phyloP scores from a whole-genome alignment of 768 basidiomycete species.

The Pisolithus microcarpus region DNA sequence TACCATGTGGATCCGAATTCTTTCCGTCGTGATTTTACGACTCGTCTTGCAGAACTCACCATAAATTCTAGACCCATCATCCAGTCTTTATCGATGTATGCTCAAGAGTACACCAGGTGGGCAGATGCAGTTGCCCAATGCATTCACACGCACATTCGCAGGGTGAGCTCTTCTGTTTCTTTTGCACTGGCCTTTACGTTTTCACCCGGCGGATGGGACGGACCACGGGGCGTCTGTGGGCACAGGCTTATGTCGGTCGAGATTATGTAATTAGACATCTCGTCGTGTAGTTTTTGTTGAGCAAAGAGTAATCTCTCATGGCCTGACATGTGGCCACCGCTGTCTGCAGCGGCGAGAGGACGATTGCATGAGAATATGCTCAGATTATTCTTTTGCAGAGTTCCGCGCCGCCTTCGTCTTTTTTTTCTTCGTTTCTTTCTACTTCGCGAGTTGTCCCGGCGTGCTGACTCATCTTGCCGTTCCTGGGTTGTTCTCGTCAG shows the following conservation, averaged over 20 bases:
- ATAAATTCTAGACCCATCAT: slow-evolving; percentile 96
- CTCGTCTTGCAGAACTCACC: slow-evolving; percentile 71
- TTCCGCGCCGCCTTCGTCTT: slow-evolving; percentile 27
- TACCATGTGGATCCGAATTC: slow-evolving; percentile 56
- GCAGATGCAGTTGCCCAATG: slow-evolving; percentile 76
- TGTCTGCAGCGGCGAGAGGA: slow-evolving; percentile 27
- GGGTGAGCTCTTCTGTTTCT: slow-evolving; percentile 59
- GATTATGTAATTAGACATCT: slow-evolving; percentile 40
- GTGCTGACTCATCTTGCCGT: slow-evolving; percentile 63
- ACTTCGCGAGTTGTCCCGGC: slow-evolving; percentile 27
- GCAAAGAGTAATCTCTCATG: slow-evolving; percentile 32
- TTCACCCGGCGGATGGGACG: slow-evolving; percentile 22
- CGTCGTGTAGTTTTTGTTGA: slow-evolving; percentile 32
- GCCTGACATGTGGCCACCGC: slow-evolving; percentile 28
- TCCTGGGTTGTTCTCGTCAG: slow-evolving; percentile 39
- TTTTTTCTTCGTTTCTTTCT: slow-evolving; percentile 6
- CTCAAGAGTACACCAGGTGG: slow-evolving; percentile 77
- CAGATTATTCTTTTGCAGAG: background rate
- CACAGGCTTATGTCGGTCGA: slow-evolving; percentile 21
- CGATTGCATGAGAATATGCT: slow-evolving; percentile 33
- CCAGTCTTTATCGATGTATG: slow-evolving; percentile 85
- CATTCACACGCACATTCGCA: slow-evolving; percentile 75
- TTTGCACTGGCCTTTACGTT: slow-evolving; percentile 18
- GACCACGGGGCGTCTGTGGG: slow-evolving; percentile 13
- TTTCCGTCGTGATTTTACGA: slow-evolving; percentile 73